Percentiles rank a stretch among this genome's conserved stretches.
Evolutionary conservation across 2,329 filamentous ascomycete genomes (phyloP).

Genomic region (Orbilia javanica): DNA sequence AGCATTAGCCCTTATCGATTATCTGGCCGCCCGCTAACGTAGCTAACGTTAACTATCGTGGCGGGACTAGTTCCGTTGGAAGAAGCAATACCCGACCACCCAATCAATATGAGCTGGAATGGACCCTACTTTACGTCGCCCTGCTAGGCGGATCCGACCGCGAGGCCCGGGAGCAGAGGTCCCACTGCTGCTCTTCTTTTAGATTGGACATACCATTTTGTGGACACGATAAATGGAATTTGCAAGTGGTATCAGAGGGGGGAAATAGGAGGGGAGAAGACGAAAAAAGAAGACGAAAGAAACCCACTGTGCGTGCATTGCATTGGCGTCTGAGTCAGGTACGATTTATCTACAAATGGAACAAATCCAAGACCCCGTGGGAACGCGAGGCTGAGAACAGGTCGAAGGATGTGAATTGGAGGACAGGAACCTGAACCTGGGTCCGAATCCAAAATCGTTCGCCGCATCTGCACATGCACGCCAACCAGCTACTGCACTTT

Average conservation of each 20-base stretch:
- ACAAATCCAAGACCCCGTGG: too few relatives aligned
- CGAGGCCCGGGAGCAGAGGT: not conserved
- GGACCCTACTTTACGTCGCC: not conserved
- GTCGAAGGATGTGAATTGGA: not conserved
- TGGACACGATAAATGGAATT: too few relatives aligned
- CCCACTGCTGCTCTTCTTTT: too few relatives aligned
- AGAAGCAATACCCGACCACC: not conserved
- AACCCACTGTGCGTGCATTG: not conserved
- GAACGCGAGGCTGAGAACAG: not conserved
- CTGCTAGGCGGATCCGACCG: not conserved
- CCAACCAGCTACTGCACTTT: conserved; percentile 20
- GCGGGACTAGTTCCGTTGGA: not conserved
- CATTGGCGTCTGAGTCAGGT: conserved; percentile 8
- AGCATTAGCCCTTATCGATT: too few relatives aligned
- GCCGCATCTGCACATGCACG: conserved; percentile 10
- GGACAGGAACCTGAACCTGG: not conserved
- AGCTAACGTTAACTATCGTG: not conserved
- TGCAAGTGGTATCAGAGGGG: not conserved
- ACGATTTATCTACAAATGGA: not conserved
- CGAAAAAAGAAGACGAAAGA: not conserved
- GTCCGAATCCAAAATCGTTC: not conserved
- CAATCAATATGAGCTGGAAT: not conserved
- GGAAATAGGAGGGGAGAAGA: not conserved
- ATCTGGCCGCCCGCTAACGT: too few relatives aligned
- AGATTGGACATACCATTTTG: not conserved